These are phyloP conservation scores for Serendipita indica DNA, from an alignment of 768 basidiomycete species.

Conservation along the genomic window DNA sequence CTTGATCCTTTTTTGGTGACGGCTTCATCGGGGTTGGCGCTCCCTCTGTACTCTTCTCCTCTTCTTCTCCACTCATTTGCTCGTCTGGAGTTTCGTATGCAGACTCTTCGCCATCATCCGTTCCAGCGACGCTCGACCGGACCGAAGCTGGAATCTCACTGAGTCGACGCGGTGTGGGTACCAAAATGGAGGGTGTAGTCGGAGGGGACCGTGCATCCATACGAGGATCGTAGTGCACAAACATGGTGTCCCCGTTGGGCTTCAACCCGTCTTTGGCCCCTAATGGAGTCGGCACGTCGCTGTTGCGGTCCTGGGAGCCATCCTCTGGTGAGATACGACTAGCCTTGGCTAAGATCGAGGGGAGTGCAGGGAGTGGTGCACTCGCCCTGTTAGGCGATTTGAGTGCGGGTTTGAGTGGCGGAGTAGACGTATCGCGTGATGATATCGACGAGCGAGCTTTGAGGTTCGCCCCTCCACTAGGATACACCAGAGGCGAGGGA, in stretches of 20 bases:
- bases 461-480: not conserved
- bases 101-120: not conserved
- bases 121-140: not conserved
- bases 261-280: conserved; percentile 4
- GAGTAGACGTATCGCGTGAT: not conserved
- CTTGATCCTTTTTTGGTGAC: conserved; percentile 12
- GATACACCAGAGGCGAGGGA: not conserved
- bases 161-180: not conserved
- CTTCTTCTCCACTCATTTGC: conserved; percentile 18
- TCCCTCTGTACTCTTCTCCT: no score
- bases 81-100: not conserved
- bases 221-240: not conserved
- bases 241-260: not conserved
- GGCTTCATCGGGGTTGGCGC: not conserved
- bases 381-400: not conserved
- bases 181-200: not conserved
- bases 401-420: conserved; percentile 7
- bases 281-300: not conserved
- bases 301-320: not conserved
- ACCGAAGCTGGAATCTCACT: conserved; percentile 2
- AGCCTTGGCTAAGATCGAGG: not conserved
- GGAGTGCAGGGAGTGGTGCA: not conserved
- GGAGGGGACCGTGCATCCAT: not conserved
- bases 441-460: not conserved
- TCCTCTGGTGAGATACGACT: no score